Percentiles rank a stretch among this genome's conserved stretches.
These are phyloP conservation scores for Penicillium taxi DNA, from an alignment of 495 filamentous ascomycete genomes.

Conservation along the genomic window DNA sequence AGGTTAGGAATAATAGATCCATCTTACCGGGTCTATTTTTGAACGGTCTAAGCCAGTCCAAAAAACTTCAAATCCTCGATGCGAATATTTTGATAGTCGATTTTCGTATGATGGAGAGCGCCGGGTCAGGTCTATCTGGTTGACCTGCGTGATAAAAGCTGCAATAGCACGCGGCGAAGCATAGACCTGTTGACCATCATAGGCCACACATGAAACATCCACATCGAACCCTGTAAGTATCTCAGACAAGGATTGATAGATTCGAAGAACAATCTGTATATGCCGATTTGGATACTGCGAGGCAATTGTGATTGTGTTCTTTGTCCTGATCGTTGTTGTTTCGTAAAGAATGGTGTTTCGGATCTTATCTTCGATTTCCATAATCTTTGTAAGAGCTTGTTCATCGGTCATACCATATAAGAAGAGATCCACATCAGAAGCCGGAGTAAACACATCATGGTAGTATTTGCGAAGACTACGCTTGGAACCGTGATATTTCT, in stretches of 20 bases:
- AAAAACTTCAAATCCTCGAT: conserved; percentile 73
- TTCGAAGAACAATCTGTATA: conserved; percentile 72
- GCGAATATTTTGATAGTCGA: conserved; percentile 79
- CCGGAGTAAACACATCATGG: conserved; percentile 67
- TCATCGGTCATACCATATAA: conserved; percentile 66
- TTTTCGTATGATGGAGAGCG: conserved; percentile 81
- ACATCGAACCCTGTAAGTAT: conserved; percentile 83
- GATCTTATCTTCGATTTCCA: conserved; percentile 62
- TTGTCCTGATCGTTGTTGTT: conserved; percentile 68
- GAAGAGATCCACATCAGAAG: conserved; percentile 80
- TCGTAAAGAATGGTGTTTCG: conserved; percentile 67
- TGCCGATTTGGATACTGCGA: conserved; percentile 76
- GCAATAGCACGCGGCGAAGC: conserved; percentile 60
- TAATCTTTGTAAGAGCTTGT: conserved; percentile 72
- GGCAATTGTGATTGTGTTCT: conserved; percentile 76
- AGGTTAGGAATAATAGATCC: neutral
- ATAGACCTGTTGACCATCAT: conserved; percentile 69
- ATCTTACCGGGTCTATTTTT: conserved; percentile 57
- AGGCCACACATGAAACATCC: conserved; percentile 71
- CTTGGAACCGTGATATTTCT: conserved; percentile 55
- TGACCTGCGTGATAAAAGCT: conserved; percentile 72
- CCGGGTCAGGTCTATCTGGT: conserved; percentile 68
- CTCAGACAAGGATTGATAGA: conserved; percentile 73
- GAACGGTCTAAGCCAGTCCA: conserved; percentile 65
- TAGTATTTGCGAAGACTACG: conserved; percentile 60